A percentile compares a stretch with the other conserved stretches of the same genome.
Conservation (phyloP, 495 filamentous ascomycete species). For the Bryoglossum gracile region DNA sequence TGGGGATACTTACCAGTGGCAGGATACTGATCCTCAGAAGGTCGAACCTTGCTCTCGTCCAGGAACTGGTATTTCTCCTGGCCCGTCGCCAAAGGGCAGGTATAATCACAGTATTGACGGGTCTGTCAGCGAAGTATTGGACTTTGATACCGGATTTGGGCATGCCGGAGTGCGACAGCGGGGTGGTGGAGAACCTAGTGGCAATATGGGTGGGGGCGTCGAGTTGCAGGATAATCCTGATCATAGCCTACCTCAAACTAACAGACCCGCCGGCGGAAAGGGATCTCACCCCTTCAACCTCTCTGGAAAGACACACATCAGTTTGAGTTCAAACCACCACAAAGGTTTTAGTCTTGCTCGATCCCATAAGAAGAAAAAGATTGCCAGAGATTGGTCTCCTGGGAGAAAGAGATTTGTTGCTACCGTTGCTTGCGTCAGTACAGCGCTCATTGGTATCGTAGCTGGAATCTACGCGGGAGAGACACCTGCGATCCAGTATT, state of each 20-base stretch:
- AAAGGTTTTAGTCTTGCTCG: slow-evolving; percentile 44
- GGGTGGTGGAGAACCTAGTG: neutral
- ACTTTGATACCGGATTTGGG: slow-evolving; percentile 16
- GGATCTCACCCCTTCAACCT: slow-evolving; percentile 19
- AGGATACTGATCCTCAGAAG: slow-evolving; percentile 12
- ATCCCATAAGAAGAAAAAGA: slow-evolving; percentile 44
- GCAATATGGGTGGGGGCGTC: neutral
- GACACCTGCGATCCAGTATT: slow-evolving; percentile 68
- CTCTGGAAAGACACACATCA: slow-evolving; percentile 28
- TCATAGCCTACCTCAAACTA: slow-evolving; percentile 9
- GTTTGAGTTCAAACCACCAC: slow-evolving; percentile 29
- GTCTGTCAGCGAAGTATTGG: slow-evolving; percentile 11
- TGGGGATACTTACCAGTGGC: slow-evolving; percentile 17
- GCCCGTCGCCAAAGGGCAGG: neutral
- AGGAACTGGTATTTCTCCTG: neutral
- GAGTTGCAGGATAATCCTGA: slow-evolving; percentile 16
- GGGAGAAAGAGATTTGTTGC: slow-evolving; percentile 59
- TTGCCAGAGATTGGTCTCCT: slow-evolving; percentile 59
- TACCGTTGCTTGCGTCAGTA: slow-evolving; percentile 60
- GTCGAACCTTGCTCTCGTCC: neutral
- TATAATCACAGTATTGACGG: slow-evolving; percentile 13
- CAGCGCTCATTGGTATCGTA: slow-evolving; percentile 57
- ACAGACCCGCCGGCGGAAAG: slow-evolving; percentile 28
- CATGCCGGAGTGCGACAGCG: slow-evolving; percentile 12
- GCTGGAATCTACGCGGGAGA: slow-evolving; percentile 70